These are phyloP conservation scores for Phalaenopsis hybrid DNA, from an alignment of 116 monocot genomes.

Conservation along the genomic window DNA sequence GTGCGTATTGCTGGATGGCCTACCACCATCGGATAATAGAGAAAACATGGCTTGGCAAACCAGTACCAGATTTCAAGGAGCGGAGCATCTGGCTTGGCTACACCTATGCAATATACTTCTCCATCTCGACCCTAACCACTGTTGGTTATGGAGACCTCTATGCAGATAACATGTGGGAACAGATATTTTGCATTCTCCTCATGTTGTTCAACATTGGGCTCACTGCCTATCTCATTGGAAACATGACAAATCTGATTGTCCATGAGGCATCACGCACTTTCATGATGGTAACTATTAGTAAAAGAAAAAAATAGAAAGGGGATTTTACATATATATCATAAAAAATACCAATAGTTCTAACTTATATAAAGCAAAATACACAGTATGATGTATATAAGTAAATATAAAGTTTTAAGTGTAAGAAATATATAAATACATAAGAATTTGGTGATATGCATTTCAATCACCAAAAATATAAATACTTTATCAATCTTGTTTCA, in stretches of 20 bases:
- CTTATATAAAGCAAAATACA: no score
- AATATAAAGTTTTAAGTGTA: no score
- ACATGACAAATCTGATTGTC: constrained; percentile 84
- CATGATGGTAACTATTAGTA: constrained; percentile 29
- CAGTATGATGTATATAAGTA: no score
- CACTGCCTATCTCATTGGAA: constrained; percentile 64
- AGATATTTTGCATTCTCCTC: constrained; percentile 43
- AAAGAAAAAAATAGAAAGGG: background rate
- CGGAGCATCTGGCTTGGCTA: constrained; percentile 54
- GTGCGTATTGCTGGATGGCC: constrained; percentile 49
- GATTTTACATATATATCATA: no score
- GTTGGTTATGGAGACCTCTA: constrained; percentile 66
- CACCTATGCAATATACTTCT: constrained; percentile 55
- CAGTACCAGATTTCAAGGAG: constrained; percentile 32
- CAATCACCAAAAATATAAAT: background rate
- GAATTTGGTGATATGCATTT: no score
- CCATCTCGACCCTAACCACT: constrained; percentile 57
- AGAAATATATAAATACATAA: no score
- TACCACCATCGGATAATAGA: constrained; percentile 15
- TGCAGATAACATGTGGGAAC: constrained; percentile 45
- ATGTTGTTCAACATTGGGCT: constrained; percentile 83
- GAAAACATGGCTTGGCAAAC: constrained; percentile 57
- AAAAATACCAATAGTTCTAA: no score
- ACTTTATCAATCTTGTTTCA: background rate
- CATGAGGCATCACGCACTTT: constrained; percentile 40